Evolutionary conservation across 139 green algal genomes (phyloP).

Genomic region (Haematococcus lacustris): DNA sequence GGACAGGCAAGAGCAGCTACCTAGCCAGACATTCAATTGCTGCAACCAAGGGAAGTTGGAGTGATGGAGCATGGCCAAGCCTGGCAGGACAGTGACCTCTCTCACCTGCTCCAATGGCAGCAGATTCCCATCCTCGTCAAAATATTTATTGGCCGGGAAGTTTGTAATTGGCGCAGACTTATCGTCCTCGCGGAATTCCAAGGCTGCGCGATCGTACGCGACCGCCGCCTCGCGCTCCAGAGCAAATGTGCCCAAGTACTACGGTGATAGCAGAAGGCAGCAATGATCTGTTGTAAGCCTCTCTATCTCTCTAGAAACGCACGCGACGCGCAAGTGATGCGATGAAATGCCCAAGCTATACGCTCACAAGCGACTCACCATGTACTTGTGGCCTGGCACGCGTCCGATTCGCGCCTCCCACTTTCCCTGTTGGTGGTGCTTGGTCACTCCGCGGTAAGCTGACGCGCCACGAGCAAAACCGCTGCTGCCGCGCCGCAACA

Average conservation of each 20-base stretch:
- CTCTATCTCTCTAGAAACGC: too few species aligned
- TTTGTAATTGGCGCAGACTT: background rate
- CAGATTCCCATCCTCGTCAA: background rate
- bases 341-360: too few species aligned
- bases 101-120: too few species aligned
- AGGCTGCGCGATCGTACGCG: slow-evolving; percentile 49
- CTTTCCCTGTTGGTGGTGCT: slow-evolving; percentile 54
- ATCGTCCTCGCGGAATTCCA: background rate
- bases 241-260: slow-evolving; percentile 71
- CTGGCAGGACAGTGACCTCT: too few species aligned
- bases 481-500: slow-evolving; percentile 46
- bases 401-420: slow-evolving; percentile 87
- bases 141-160: background rate
- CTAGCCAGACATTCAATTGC: too few species aligned
- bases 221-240: slow-evolving; percentile 50
- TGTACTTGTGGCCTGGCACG: slow-evolving; percentile 52
- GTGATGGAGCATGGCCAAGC: too few species aligned
- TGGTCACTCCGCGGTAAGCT: slow-evolving; percentile 71
- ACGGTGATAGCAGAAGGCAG: too few species aligned
- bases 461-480: slow-evolving; percentile 51
- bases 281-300: too few species aligned
- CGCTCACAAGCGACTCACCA: too few species aligned
- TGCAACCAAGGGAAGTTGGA: too few species aligned
- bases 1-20: too few species aligned
- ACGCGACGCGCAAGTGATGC: too few species aligned